Evolutionary conservation across 1,284 basidiomycete genomes (phyloP), one percentile per base, ranked within the genome.

Genomic region (Fomes fomentarius): DNA sequence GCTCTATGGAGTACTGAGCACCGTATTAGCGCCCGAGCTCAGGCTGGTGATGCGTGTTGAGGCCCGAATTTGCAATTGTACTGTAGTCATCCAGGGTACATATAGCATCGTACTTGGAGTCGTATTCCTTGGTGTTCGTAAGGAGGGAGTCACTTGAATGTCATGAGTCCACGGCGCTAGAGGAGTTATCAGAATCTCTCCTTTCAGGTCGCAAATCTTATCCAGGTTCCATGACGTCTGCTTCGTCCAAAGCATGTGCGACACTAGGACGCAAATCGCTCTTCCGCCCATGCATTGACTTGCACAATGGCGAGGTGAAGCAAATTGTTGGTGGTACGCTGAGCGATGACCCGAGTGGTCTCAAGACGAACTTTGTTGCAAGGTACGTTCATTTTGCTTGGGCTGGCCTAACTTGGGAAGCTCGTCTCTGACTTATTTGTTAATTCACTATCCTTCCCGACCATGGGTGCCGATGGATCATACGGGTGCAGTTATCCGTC

Each of bases 281-380:
- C 33, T 99, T 99, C 76, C 82, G 91, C 51, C 97, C 97, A 11
- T 99, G 97, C 72, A 98, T 99, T 66, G 97, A 99, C 73, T 82
- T 99, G 24, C 97, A 99, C 74, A 83, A 88, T 58, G 95, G 95
- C 10, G 78, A 93, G 65, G 97, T 99, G 52, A 99, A 99, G 74
- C 97, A 99, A 75, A 99, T 99, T 56, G 94, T 99, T 10, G 97
- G 97, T 25, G 94, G 95, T 2, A 96, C 94, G 1, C 80, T 99
- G 28, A 87, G 85, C 9, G 86, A 93, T 46, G 68, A 74, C 47
- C 82, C 87, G 8, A 75, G 79, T 17, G 74, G 75, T 33, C 82
- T 98, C 56, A 84, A 83, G 68, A 98, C 94, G 21, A 99, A 99
- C 73, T 99, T 97, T 70, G 85, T 97, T 39, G 87, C 96, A 54